phyloP scores from a whole-genome alignment of 495 filamentous ascomycete species.

The Daldinia vernicosa region DNA sequence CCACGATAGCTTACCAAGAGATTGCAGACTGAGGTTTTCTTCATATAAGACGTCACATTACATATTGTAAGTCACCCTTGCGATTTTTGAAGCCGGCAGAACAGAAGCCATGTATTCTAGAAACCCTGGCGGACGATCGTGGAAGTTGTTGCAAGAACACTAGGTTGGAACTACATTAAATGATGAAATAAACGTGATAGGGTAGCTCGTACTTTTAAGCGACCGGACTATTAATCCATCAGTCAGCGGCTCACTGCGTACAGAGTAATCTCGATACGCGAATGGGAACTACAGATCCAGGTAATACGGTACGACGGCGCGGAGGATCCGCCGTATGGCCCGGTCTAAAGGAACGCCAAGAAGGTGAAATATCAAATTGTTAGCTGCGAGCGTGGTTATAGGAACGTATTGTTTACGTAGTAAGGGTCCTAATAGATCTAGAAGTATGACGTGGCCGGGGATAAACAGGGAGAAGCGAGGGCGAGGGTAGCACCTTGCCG shows the following conservation, averaged over 20 bases:
- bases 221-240: conserved; percentile 1
- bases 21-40: not conserved
- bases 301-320: conserved; percentile 30
- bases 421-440: conserved; percentile 12
- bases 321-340: conserved; percentile 18
- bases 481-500: conserved; percentile 30
- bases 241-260: conserved; percentile 1
- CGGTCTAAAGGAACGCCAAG: conserved; percentile 14
- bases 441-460: conserved; percentile 20
- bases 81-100: conserved; percentile 10
- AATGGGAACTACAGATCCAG: conserved; percentile 20
- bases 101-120: not conserved
- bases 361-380: conserved; percentile 5
- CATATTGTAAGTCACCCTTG: conserved; percentile 3
- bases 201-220: conserved; percentile 8
- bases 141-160: not conserved
- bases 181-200: conserved; percentile 22
- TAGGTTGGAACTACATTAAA: not conserved
- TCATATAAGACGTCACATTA: conserved; percentile 1
- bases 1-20: not conserved
- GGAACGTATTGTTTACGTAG: conserved; percentile 3
- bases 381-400: not conserved
- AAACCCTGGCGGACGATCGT: not conserved
- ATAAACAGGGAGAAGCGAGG: conserved; percentile 10
- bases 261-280: conserved; percentile 2